Percentiles rank a stretch among this genome's conserved stretches.
Conservation (phyloP, 2,329 filamentous ascomycete species). For the Diaporthe citrichinensis region DNA sequence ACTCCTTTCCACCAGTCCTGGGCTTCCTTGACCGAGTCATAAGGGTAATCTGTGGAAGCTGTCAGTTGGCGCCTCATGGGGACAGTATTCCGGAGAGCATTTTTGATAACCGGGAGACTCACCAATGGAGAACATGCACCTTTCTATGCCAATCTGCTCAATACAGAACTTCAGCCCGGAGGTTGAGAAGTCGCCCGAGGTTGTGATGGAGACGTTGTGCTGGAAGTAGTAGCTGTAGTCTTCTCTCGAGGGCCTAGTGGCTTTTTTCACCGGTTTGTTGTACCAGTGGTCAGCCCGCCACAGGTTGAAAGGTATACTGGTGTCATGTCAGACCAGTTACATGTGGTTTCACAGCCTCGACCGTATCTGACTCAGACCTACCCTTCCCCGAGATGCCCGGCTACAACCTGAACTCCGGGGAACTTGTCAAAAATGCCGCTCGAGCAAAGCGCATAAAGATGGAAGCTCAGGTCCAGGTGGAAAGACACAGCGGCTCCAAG, state of each 20-base stretch:
- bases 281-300: conserved; percentile 59
- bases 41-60: conserved; percentile 51
- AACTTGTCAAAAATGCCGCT: conserved; percentile 59
- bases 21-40: conserved; percentile 51
- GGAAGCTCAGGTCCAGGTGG: conserved; percentile 57
- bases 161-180: conserved; percentile 57
- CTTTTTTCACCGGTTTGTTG: conserved; percentile 58
- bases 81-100: too few species aligned
- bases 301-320: conserved; percentile 60
- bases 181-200: conserved; percentile 58
- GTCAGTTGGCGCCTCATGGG: conserved; percentile 27
- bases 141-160: conserved; percentile 53
- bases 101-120: conserved; percentile 39
- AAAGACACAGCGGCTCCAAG: conserved; percentile 55
- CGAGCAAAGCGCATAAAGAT: conserved; percentile 60
- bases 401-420: conserved; percentile 57
- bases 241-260: conserved; percentile 53
- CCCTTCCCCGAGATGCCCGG: conserved; percentile 60
- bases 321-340: not conserved
- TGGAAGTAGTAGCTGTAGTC: conserved; percentile 58
- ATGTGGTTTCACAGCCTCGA: not conserved
- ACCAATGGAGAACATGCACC: conserved; percentile 59
- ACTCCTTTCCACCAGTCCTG: conserved; percentile 53
- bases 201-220: conserved; percentile 58
- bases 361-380: conserved; percentile 42